Evolutionary conservation across 2,329 filamentous ascomycete genomes (phyloP), one percentile per base, ranked within the genome.

Genomic region (Monilinia fructicola): DNA sequence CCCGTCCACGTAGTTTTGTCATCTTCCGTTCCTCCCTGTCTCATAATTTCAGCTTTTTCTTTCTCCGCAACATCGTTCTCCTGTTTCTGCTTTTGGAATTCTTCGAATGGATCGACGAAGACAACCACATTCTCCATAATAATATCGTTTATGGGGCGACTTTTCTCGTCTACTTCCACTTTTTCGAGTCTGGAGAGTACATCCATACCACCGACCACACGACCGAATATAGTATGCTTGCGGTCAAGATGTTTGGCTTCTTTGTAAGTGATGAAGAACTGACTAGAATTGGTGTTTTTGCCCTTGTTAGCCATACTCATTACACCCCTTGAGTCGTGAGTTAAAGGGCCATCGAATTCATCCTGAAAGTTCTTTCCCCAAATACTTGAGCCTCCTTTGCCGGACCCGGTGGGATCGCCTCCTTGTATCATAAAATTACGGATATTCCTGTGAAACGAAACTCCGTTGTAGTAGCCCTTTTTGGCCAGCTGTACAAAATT

Each of bases 281-380:
- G 95, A 72, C 87, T 92, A 11, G 91, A 95, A 79, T 99, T 99
- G 28, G 94, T 98, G 76, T 97, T 94, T 76, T 97, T 97, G 67
- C 95, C 95, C 77, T 99, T 99, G 79, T 99, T 99, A 52, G 95
- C 95, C 95, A 99, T 99, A 72, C 90, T 93, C 35, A 96, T 76
- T 0, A 93, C 85, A 16, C 95, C 95, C 38, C 93, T 84, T 0
- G 84, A 80, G 74, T 92, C 90, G 74, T 99, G 95, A n/a, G 89
- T 90, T 52, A 93, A 78, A 0, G 94, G 92, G 0, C 93, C 93
- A 21, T 97, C 93, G 69, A 98, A 90, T 76, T 99, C 95, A 77
- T 99, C 95, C 64, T 90, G 84, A 74, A 99, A 99, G 69, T 93
- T 91, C 78, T 96, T 96, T 67, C 91, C 91, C 95, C 95, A 99